phyloP scores from a whole-genome alignment of 257 asterid species.

The Agastache rugosa region DNA sequence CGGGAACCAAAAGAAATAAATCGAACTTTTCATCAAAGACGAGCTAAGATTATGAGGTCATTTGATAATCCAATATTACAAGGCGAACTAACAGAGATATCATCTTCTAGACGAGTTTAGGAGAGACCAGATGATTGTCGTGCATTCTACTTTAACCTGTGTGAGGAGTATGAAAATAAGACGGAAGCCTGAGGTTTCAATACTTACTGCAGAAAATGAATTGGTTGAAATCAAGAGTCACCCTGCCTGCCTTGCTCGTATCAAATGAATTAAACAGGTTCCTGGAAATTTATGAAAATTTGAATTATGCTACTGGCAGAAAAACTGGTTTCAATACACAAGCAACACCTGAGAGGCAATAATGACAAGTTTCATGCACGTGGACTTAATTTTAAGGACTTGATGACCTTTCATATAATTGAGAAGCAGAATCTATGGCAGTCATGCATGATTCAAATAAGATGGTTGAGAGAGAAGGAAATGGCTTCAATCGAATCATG shows the following conservation, averaged over 20 bases:
- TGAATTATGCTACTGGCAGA: background rate
- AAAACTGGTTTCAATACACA: background rate
- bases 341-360: conserved; percentile 2
- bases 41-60: background rate
- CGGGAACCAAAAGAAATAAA: background rate
- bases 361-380: background rate
- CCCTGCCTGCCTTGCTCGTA: conserved; percentile 80
- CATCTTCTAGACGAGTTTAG: background rate
- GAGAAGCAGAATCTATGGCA: background rate
- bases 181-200: background rate
- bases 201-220: conserved; percentile 83
- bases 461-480: background rate
- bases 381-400: background rate
- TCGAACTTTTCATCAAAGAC: background rate
- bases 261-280: conserved; percentile 80
- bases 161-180: background rate
- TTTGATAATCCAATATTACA: background rate
- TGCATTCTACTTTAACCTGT: background rate
- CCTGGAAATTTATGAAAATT: conserved; percentile 43
- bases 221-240: conserved; percentile 84
- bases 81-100: no score
- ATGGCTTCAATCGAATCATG: background rate
- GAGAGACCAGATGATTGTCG: background rate
- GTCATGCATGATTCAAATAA: background rate
- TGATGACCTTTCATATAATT: background rate